Base-by-base conservation (phyloP, 306 rosid genomes). In the Dryas octopetala region DNA sequence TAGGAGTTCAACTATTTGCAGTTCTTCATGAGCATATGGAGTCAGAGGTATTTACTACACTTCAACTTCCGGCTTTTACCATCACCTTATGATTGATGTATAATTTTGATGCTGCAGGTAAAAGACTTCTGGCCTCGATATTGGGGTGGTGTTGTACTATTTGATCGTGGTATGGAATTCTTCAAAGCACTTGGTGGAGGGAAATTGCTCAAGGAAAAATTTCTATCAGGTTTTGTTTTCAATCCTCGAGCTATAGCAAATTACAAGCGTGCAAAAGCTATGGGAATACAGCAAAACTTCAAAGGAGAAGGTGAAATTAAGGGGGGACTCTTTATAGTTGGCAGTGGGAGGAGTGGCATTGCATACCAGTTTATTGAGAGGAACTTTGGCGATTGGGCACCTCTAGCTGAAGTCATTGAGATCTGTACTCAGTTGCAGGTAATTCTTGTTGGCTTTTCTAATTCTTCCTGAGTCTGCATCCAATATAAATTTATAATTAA, bases 351-450 rank as follows among this genome's bases (percentile, higher is more conserved):
- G 79, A 84, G 74, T 78, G 97, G 98, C 71, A 83, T 93, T 62
- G 94, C 96, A 54, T 93, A 91, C 77, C 92, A 91, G 88, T 93
- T 93, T 81, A 87, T 91, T 32, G 97, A 89, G 87, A 88, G 97
- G 70, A 93, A 93, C 73, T 93, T 93, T 50, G 98, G 98, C 48
- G 97, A 93, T 81, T 91, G 98, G 97, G 91, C 97, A 19, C 98
- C 98, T 50, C 5, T 76, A 46, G 86, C 91, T 75, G 98, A 93
- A 93, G 89, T 91, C 71, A 84, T 88, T 28, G 91, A 89, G 54
- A 88, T 89, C 66, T 93, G 96, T 71, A 82, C 82, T 47, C 90
- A 85, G 68, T 49, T 93, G 83, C 88, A 87, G 92, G 92, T 91
- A 86, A 82, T 8, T 51, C 4, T 78, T 74, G 12, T 78, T 55